A percentile compares a stretch with the other conserved stretches of the same genome.
Conservation (phyloP, 2,329 filamentous ascomycete species). For the Cercospora sesami region DNA sequence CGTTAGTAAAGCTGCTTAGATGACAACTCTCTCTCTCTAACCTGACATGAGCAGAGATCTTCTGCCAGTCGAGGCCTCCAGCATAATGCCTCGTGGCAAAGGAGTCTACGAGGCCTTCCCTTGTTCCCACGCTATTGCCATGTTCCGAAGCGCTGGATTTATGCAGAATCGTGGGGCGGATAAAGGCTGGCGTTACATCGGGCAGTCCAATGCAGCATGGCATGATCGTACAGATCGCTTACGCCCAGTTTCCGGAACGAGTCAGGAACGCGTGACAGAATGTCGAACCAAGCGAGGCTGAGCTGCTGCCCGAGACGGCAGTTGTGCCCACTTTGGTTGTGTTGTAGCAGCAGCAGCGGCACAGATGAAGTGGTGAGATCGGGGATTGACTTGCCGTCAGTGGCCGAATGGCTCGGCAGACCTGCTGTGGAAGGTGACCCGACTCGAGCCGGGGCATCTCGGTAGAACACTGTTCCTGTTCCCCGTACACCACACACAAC, state of each 20-base stretch:
- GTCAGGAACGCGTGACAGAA: not conserved
- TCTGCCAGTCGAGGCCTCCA: not conserved
- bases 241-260: not conserved
- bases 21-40: not conserved
- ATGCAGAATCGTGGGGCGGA: slow-evolving; percentile 7
- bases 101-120: not conserved
- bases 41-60: not conserved
- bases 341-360: not conserved
- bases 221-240: slow-evolving; percentile 7
- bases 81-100: not conserved
- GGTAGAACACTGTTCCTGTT: not conserved
- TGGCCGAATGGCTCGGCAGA: not conserved
- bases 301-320: not conserved
- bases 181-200: slow-evolving; percentile 5
- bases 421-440: not conserved
- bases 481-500: not conserved
- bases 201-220: not conserved
- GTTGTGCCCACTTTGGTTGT: not conserved
- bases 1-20: not conserved
- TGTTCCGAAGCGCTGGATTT: not conserved
- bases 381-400: not conserved
- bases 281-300: not conserved
- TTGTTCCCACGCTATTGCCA: not conserved
- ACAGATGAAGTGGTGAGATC: not conserved
- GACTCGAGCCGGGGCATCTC: not conserved